Conservation (phyloP, 805 yeast genomes). For the Kluyveromyces siamensis region DNA sequence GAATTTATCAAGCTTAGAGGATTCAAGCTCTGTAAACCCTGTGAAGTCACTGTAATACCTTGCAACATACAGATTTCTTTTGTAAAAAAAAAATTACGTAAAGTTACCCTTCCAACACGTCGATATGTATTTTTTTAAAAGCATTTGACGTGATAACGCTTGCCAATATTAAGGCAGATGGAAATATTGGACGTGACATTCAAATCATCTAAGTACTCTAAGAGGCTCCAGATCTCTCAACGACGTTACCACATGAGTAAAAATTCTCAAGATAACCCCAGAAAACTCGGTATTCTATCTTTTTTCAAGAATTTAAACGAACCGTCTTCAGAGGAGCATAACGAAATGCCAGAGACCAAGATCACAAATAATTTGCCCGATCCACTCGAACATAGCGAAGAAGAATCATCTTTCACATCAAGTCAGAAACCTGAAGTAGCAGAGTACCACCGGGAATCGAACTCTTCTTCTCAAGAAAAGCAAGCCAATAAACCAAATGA, state of each 20-base stretch:
- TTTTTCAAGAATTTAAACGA: slow-evolving; percentile 8
- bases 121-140: too few species aligned
- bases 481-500: too few species aligned
- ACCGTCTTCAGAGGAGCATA: neutral
- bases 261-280: neutral
- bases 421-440: neutral
- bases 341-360: neutral
- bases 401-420: neutral
- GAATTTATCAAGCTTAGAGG: neutral
- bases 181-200: too few species aligned
- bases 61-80: too few species aligned
- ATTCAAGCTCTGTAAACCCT: neutral
- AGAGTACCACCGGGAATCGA: neutral
- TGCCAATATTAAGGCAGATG: too few species aligned
- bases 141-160: too few species aligned
- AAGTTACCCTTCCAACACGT: too few species aligned
- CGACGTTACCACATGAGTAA: neutral
- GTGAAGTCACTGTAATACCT: neutral
- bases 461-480: neutral
- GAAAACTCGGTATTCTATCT: slow-evolving; percentile 16
- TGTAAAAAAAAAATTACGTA: too few species aligned
- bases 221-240: neutral
- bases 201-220: too few species aligned
- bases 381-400: neutral
- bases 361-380: neutral